These are phyloP conservation scores for Entomortierella beljakovae DNA, from an alignment of 192 early-diverging fungal genomes.

Conservation along the genomic window DNA sequence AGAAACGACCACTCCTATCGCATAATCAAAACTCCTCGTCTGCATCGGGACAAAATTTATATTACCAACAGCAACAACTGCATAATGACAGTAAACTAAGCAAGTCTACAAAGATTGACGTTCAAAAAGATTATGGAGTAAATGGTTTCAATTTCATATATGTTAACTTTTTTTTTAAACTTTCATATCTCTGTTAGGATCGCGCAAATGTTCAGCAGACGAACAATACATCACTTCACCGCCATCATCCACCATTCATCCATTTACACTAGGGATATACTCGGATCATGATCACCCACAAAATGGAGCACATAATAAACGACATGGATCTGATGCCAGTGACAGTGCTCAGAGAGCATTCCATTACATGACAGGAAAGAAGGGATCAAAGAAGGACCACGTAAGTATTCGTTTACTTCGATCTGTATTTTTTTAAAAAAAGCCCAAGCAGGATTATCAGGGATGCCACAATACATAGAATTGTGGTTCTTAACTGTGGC, in stretches of 20 bases:
- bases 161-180: background rate
- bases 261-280: slow-evolving; percentile 22
- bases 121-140: too few relatives aligned
- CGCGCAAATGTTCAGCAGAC: slow-evolving; percentile 37
- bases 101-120: background rate
- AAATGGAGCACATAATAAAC: slow-evolving; percentile 12
- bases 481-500: background rate
- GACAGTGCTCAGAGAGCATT: slow-evolving; percentile 21
- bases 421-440: background rate
- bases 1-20: slow-evolving; percentile 15
- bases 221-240: slow-evolving; percentile 8
- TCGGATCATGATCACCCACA: slow-evolving; percentile 17
- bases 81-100: slow-evolving; percentile 17
- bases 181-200: slow-evolving; percentile 3
- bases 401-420: background rate
- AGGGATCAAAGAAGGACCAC: slow-evolving; percentile 14
- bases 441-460: too few relatives aligned
- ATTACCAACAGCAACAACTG: background rate
- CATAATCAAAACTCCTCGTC: slow-evolving; percentile 19
- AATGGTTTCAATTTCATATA: background rate
- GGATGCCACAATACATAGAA: too few relatives aligned
- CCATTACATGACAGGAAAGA: slow-evolving; percentile 27
- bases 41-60: slow-evolving; percentile 4
- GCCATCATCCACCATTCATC: slow-evolving; percentile 7
- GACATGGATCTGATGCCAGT: slow-evolving; percentile 20